phyloP scores from a whole-genome alignment of 148 eudicot species.

The Camellia granthamiana region DNA sequence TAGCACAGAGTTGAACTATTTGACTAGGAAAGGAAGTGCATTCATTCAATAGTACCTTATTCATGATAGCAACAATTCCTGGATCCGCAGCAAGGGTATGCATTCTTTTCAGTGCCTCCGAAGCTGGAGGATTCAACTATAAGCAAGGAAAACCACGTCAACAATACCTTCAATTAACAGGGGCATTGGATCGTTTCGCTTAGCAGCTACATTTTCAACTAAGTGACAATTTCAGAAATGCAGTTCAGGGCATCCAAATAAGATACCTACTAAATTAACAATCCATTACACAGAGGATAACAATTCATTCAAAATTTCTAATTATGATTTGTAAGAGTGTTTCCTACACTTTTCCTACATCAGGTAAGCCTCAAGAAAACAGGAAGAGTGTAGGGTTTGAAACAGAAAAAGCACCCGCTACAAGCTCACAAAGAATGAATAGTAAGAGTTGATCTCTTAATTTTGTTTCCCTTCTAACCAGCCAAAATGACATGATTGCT shows the following conservation, averaged over 20 bases:
- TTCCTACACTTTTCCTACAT: too few species aligned
- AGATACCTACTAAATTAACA: background rate
- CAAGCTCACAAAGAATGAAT: background rate
- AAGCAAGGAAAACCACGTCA: conserved; percentile 11
- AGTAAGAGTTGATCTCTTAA: background rate
- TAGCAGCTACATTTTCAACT: background rate
- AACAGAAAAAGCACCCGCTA: background rate
- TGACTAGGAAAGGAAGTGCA: background rate
- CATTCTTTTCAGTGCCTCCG: conserved; percentile 79
- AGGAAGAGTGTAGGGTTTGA: background rate
- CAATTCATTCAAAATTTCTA: too few species aligned
- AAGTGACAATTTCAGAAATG: background rate
- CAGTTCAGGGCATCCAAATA: background rate
- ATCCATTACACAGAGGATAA: background rate
- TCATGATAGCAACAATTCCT: conserved; percentile 94
- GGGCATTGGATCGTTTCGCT: background rate
- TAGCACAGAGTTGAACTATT: background rate
- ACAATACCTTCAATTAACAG: background rate
- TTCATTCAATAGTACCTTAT: conserved; percentile 53
- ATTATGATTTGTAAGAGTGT: too few species aligned
- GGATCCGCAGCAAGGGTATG: conserved; percentile 95
- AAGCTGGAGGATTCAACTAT: conserved; percentile 81
- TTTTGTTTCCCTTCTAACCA: background rate
- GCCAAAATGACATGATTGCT: background rate
- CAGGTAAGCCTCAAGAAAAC: too few species aligned